Percentiles rank a stretch among this genome's conserved stretches.
phyloP scores from a whole-genome alignment of 768 basidiomycete genomes.

The Agaricus subrufescens region DNA sequence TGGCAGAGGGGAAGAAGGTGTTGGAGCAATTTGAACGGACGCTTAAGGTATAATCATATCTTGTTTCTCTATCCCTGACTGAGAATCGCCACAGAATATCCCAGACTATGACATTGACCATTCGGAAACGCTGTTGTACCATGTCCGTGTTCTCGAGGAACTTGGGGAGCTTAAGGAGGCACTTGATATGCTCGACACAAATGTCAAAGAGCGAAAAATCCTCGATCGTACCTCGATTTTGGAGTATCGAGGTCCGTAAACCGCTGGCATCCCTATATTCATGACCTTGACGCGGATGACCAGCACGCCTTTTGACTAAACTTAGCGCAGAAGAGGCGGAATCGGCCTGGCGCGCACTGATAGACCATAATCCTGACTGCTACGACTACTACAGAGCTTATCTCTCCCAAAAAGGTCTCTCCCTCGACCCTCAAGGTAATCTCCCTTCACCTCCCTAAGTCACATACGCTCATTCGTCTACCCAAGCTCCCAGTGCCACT shows the following conservation, averaged over 20 bases:
- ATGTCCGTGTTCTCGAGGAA: conserved; percentile 70
- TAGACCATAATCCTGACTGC: conserved; percentile 84
- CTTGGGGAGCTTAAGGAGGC: conserved; percentile 59
- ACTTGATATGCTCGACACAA: conserved; percentile 56
- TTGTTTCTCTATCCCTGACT: neutral
- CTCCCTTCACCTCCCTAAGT: neutral
- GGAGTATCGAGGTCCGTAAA: conserved; percentile 56
- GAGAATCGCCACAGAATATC: conserved; percentile 50
- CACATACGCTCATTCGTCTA: conserved; percentile 14
- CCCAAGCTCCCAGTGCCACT: conserved; percentile 41
- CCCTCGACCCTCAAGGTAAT: conserved; percentile 43
- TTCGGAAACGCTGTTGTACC: conserved; percentile 78
- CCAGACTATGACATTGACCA: conserved; percentile 78
- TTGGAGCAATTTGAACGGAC: conserved; percentile 68
- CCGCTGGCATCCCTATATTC: conserved; percentile 1
- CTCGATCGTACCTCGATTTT: conserved; percentile 68
- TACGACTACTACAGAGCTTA: conserved; percentile 77
- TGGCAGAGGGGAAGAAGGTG: conserved; percentile 63
- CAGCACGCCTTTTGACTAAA: conserved; percentile 78
- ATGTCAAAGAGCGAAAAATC: conserved; percentile 59
- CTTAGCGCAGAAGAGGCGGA: conserved; percentile 66
- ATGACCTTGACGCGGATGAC: conserved; percentile 6
- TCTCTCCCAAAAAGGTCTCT: conserved; percentile 59
- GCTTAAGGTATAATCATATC: conserved; percentile 52
- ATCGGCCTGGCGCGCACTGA: conserved; percentile 72